Base-by-base conservation (phyloP, 345 rosid species). In the Cardamine resedifolia region DNA sequence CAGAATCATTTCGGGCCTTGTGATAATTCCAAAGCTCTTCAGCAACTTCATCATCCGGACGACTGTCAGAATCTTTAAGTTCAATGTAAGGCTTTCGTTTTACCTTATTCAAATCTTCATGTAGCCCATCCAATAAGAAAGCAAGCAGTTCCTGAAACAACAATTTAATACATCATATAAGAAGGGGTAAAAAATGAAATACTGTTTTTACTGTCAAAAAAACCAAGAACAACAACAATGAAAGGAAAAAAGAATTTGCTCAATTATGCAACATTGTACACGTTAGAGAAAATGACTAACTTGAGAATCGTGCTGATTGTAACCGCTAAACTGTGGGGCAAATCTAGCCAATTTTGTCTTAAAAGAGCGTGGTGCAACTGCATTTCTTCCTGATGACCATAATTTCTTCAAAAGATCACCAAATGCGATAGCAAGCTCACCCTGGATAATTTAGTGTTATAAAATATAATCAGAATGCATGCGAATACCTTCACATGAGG, bases 241-340 rank as follows among this genome's bases (percentile, higher is more conserved):
- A 28, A 48, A 18, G 6, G 43, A 27, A 56, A 43, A 28, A 47
- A 58, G 9, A 58, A 41, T 41, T n/a, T 58, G 16, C 27, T 15
- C 15, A 58, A 38, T 38, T 56, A 65, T 70, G 66, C 48, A 62
- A 21, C 8, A 56, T 5, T 11, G n/a, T 21, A 50, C 39, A 51
- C 5, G 33, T 23, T 55, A 26, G 36, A 55, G 60, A 7, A 64
- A 38, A 69, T 43, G 23, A 84, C 86, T 77, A 39, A 95, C 99
- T 77, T 95, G 99, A 81, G 99, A 95, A 88, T 95, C 99, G 70
- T 95, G 97, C 84, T 95, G 99, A 78, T 91, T 95, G 71, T 95
- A 95, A 61, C 99, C 99, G 78, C 99, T 91, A 74, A 95, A 95
- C 48, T 95, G 99, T 18, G 99, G 97, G 76, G 99, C 99, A 82